Percentiles rank a stretch among this genome's conserved stretches.
Evolutionary conservation across 2,329 filamentous ascomycete species (phyloP).

Genomic region (Phyllosticta capitalensis): DNA sequence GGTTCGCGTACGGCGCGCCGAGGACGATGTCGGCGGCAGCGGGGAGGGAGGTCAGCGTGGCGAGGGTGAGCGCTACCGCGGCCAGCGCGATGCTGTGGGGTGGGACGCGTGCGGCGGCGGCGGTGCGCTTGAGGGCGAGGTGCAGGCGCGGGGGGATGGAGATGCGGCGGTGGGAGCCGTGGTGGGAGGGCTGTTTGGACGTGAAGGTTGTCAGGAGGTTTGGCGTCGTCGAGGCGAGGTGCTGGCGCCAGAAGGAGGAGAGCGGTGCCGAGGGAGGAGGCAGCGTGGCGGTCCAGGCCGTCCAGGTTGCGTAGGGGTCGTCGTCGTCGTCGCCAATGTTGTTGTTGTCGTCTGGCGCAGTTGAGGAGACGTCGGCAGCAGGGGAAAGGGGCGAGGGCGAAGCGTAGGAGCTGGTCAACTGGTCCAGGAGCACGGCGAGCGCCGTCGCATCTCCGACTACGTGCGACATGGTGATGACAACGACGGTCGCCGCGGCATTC

Average conservation of each 20-base stretch:
- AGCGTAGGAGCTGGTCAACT: neutral
- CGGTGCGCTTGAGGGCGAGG: neutral
- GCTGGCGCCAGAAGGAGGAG: neutral
- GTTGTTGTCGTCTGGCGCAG: neutral
- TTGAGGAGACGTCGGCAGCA: neutral
- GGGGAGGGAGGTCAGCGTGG: neutral
- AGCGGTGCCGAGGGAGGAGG: neutral
- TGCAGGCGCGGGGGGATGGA: neutral
- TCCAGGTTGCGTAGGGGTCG: neutral
- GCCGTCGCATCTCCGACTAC: conserved; percentile 3
- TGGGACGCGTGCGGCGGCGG: neutral
- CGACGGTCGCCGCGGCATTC: neutral
- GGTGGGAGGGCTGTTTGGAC: neutral
- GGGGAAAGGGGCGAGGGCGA: neutral
- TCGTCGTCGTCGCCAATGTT: neutral
- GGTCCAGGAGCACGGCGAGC: neutral
- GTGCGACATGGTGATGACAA: conserved; percentile 6
- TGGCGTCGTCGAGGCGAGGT: neutral
- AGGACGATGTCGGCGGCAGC: neutral
- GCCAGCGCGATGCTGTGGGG: conserved; percentile 6
- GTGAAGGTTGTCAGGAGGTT: neutral
- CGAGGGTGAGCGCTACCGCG: neutral
- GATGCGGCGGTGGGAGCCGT: neutral
- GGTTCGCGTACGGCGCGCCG: conserved; percentile 7
- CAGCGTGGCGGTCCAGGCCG: neutral